phyloP scores from a whole-genome alignment of 352 stramenopile genomes.

The Phytophthora pinifolia region DNA sequence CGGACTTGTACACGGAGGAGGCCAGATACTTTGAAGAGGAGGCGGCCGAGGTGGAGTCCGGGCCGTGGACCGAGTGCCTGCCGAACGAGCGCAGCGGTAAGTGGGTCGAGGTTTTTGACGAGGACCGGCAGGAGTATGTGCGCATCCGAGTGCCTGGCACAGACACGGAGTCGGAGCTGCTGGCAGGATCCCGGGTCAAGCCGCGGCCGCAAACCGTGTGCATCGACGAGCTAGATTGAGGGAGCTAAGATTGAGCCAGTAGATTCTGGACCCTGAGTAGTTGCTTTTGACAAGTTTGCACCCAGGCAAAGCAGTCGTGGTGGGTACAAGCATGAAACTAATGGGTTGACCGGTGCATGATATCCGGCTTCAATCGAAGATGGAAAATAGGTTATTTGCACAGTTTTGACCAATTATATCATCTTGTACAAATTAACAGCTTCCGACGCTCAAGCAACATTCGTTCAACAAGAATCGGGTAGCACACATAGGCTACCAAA shows the following conservation, averaged over 20 bases:
- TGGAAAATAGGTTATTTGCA: no score
- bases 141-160: constrained; percentile 21
- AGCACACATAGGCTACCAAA: no score
- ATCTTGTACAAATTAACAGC: no score
- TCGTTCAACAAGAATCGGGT: no score
- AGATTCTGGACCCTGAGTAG: no score
- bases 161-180: constrained; percentile 16
- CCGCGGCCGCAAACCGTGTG: constrained; percentile 34
- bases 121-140: constrained; percentile 30
- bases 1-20: constrained; percentile 18
- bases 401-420: no score
- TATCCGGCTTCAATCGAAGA: no score
- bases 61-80: constrained; percentile 26
- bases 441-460: no score
- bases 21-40: constrained; percentile 19
- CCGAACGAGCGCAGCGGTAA: constrained; percentile 18
- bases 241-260: neutral
- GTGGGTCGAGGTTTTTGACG: constrained; percentile 32
- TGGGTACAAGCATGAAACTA: no score
- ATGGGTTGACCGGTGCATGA: no score
- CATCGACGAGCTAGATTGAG: constrained; percentile 55
- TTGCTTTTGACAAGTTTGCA: neutral
- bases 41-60: constrained; percentile 22
- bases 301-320: no score
- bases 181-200: constrained; percentile 14